These are phyloP conservation scores for Chalciporus sphaerocephalus DNA, from an alignment of 768 basidiomycete genomes.

Conservation along the genomic window DNA sequence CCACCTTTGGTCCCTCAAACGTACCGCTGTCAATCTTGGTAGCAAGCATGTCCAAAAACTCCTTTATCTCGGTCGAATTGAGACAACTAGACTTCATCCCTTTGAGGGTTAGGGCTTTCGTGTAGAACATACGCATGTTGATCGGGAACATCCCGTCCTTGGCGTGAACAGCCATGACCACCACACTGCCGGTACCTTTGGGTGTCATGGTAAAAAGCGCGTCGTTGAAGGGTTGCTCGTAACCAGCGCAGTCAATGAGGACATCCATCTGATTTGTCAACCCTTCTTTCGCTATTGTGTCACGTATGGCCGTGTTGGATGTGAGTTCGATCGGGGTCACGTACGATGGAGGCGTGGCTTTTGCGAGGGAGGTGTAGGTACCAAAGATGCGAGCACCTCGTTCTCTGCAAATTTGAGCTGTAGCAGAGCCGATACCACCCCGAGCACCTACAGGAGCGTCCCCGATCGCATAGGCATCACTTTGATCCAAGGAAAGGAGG, in stretches of 20 bases:
- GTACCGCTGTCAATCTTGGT: slow-evolving; percentile 28
- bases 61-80: slow-evolving; percentile 20
- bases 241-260: slow-evolving; percentile 33
- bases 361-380: slow-evolving; percentile 31
- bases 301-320: slow-evolving; percentile 29
- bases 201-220: slow-evolving; percentile 33
- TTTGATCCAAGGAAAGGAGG: neutral
- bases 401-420: slow-evolving; percentile 31
- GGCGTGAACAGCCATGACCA: slow-evolving; percentile 34
- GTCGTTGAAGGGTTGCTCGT: slow-evolving; percentile 32
- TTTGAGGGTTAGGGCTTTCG: slow-evolving; percentile 29
- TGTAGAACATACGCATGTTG: slow-evolving; percentile 31
- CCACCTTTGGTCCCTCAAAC: slow-evolving; percentile 25
- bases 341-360: slow-evolving; percentile 22
- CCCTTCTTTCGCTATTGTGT: slow-evolving; percentile 23
- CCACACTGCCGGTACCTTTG: slow-evolving; percentile 29
- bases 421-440: slow-evolving; percentile 34
- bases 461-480: neutral
- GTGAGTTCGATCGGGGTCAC: slow-evolving; percentile 31
- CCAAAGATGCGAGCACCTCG: slow-evolving; percentile 32
- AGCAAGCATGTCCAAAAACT: slow-evolving; percentile 27
- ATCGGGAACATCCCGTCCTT: slow-evolving; percentile 30
- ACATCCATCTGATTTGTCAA: slow-evolving; percentile 32
- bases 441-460: slow-evolving; percentile 26
- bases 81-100: slow-evolving; percentile 31